Percentiles rank a stretch among this genome's conserved stretches.
phyloP scores from a whole-genome alignment of 2,329 filamentous ascomycete species.

The Colletotrichum horii region DNA sequence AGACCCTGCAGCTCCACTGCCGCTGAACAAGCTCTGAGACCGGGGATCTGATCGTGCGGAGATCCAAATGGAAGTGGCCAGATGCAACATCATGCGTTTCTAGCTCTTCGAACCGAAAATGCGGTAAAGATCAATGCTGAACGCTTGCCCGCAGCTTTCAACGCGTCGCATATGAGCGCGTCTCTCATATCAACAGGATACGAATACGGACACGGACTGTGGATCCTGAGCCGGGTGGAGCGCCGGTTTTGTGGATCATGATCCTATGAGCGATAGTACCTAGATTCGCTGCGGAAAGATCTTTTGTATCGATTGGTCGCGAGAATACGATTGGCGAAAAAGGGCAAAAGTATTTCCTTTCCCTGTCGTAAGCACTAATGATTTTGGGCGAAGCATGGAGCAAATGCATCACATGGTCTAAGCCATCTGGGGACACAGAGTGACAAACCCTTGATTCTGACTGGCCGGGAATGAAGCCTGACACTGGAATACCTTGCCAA shows the following conservation, averaged over 20 bases:
- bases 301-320: not conserved
- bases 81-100: not conserved
- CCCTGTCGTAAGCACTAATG: not conserved
- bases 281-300: not conserved
- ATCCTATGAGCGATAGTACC: not conserved
- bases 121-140: not conserved
- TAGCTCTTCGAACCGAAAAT: not conserved
- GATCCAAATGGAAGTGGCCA: not conserved
- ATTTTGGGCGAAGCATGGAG: not conserved
- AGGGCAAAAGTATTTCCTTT: not conserved
- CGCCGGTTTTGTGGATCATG: not conserved
- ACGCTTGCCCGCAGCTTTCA: not conserved
- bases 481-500: not conserved
- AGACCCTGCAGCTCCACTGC: not conserved
- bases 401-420: not conserved
- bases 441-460: not conserved
- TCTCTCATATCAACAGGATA: not conserved
- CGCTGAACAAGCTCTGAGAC: not conserved
- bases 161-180: not conserved
- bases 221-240: not conserved
- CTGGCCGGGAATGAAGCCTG: not conserved
- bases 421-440: not conserved
- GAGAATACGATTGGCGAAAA: not conserved
- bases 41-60: not conserved
- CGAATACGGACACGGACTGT: not conserved